Conservation (phyloP, 75 land plant species). For the Picea glauca region DNA sequence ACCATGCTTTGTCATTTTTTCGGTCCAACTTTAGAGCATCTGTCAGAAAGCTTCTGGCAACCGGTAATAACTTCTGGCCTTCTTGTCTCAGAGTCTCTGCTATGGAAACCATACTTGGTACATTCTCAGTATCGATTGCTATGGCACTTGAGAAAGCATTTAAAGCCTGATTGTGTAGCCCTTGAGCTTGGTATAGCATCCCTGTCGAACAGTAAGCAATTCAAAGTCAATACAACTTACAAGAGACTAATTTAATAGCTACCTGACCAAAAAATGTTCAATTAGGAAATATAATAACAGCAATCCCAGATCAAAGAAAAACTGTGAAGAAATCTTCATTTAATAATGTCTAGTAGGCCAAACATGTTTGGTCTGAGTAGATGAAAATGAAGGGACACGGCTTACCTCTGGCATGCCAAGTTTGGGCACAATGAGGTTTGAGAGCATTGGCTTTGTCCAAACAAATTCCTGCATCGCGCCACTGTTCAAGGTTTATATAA, state of each 20-base stretch:
- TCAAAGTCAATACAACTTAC: not conserved
- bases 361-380: no score
- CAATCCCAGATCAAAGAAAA: not conserved
- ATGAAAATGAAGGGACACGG: not conserved
- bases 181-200: constrained; percentile 50
- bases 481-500: constrained; percentile 65
- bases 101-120: constrained; percentile 59
- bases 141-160: constrained; percentile 41
- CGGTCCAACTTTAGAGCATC: constrained; percentile 56
- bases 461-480: constrained; percentile 85
- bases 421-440: constrained; percentile 56
- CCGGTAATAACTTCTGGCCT: constrained; percentile 29
- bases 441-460: constrained; percentile 57
- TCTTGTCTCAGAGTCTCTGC: constrained; percentile 35
- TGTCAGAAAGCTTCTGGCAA: constrained; percentile 49
- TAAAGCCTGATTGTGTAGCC: constrained; percentile 47
- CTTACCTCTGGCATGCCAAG: constrained; percentile 79
- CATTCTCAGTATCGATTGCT: constrained; percentile 52
- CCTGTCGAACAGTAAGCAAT: constrained; percentile 27
- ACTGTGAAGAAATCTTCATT: not conserved
- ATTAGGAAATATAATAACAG: not conserved
- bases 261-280: not conserved
- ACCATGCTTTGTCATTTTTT: constrained; percentile 63
- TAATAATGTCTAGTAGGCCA: not conserved
- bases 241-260: not conserved